phyloP scores from a whole-genome alignment of 768 basidiomycete species.

The Termitomyces sp. region DNA sequence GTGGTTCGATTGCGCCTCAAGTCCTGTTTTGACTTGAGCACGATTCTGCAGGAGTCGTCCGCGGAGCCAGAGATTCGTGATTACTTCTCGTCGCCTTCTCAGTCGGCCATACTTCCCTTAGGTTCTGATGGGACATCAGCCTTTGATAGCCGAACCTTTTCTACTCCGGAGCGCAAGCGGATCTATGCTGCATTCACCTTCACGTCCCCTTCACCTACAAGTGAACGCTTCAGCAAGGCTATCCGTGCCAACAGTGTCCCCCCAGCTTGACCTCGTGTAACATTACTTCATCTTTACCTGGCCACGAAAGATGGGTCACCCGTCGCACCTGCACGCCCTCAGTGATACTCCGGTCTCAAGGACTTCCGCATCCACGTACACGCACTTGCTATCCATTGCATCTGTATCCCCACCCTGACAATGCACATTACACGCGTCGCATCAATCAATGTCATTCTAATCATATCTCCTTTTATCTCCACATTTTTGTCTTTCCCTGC shows the following conservation, averaged over 20 bases:
- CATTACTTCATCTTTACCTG: not conserved
- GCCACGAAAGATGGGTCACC: not conserved
- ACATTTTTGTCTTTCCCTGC: conserved; percentile 4
- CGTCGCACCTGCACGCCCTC: not conserved
- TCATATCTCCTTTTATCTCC: not conserved
- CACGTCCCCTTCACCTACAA: conserved; percentile 64
- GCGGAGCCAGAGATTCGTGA: conserved; percentile 57
- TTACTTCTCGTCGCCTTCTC: conserved; percentile 40
- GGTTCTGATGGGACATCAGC: conserved; percentile 23
- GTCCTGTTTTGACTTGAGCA: conserved; percentile 6
- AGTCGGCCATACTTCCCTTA: conserved; percentile 25
- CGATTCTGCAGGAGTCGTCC: conserved; percentile 42
- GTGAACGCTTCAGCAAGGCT: conserved; percentile 48
- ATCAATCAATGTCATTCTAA: conserved; percentile 6
- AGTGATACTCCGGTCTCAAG: conserved; percentile 5
- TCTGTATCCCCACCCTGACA: conserved; percentile 11
- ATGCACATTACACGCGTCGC: conserved; percentile 10
- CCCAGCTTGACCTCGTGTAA: conserved; percentile 22
- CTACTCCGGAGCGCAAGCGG: conserved; percentile 71
- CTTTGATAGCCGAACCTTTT: conserved; percentile 42
- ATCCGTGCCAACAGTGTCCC: conserved; percentile 29
- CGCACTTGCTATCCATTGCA: conserved; percentile 13
- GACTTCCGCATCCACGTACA: conserved; percentile 4
- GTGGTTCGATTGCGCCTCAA: conserved; percentile 16
- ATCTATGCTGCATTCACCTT: conserved; percentile 79